Conservation (phyloP, 148 eudicot species). For the Vaccinium myrtillus region DNA sequence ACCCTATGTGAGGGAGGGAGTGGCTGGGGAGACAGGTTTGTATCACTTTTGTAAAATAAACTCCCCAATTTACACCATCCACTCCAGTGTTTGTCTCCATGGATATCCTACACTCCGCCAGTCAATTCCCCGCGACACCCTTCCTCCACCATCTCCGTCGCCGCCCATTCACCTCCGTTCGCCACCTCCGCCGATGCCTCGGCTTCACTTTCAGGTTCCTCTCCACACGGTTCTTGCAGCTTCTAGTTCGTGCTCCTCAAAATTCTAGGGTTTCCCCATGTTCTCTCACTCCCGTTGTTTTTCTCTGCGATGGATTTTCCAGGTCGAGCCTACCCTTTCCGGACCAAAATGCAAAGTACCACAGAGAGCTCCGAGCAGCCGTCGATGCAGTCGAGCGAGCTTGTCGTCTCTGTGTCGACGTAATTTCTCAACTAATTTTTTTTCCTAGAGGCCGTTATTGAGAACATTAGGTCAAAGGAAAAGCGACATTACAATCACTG, state of each 20-base stretch:
- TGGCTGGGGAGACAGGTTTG: too few relatives aligned
- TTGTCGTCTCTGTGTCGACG: constrained; percentile 85
- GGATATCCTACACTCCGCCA: constrained; percentile 40
- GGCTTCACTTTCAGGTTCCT: constrained; percentile 42
- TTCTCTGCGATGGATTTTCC: not conserved
- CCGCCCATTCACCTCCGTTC: constrained; percentile 26
- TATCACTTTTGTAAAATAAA: too few relatives aligned
- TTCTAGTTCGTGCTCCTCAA: not conserved
- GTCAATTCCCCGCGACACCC: constrained; percentile 20
- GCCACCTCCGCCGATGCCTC: constrained; percentile 29
- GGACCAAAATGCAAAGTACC: constrained; percentile 60
- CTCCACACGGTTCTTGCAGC: not conserved
- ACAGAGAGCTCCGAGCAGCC: constrained; percentile 74
- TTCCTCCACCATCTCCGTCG: constrained; percentile 11
- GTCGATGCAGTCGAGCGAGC: constrained; percentile 75
- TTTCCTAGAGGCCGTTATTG: not conserved
- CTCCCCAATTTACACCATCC: too few relatives aligned
- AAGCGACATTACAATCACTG: not conserved
- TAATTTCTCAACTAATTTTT: constrained; percentile 23
- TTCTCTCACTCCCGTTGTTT: not conserved
- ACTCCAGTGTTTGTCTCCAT: constrained; percentile 22
- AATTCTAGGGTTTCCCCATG: constrained; percentile 18
- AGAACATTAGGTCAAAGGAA: constrained; percentile 4
- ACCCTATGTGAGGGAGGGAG: too few relatives aligned
- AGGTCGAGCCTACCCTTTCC: constrained; percentile 68